Evolutionary conservation across 495 filamentous ascomycete species (phyloP).

Genomic region (Hypoxylon perforatum): DNA sequence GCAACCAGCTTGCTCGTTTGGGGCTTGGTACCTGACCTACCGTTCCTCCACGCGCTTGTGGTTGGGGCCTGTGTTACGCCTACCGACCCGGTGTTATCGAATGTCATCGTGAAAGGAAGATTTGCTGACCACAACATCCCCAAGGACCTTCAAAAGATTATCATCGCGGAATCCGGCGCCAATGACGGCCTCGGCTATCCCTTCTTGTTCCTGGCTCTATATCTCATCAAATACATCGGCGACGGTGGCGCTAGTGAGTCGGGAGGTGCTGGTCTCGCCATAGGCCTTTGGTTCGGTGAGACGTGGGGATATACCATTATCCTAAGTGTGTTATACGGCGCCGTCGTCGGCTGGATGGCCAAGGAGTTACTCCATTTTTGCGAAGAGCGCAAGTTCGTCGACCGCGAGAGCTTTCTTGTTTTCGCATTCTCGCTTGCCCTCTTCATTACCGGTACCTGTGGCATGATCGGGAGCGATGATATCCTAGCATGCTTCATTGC

Average conservation of each 20-base stretch:
- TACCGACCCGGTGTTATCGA: slow-evolving; percentile 90
- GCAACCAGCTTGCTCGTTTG: slow-evolving; percentile 80
- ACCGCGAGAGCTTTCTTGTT: slow-evolving; percentile 89
- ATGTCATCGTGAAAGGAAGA: slow-evolving; percentile 91
- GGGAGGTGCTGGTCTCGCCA: slow-evolving; percentile 73
- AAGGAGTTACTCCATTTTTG: slow-evolving; percentile 87
- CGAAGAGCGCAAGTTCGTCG: slow-evolving; percentile 83
- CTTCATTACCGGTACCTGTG: slow-evolving; percentile 87
- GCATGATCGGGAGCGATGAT: slow-evolving; percentile 91
- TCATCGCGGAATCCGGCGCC: slow-evolving; percentile 89
- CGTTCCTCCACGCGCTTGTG: slow-evolving; percentile 80
- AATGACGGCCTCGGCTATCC: slow-evolving; percentile 96
- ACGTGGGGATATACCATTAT: slow-evolving; percentile 88
- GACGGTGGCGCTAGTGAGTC: slow-evolving; percentile 56
- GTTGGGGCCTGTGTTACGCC: slow-evolving; percentile 89
- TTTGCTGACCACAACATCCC: slow-evolving; percentile 93
- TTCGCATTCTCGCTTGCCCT: slow-evolving; percentile 67
- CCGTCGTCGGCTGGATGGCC: slow-evolving; percentile 79
- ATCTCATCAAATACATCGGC: slow-evolving; percentile 79
- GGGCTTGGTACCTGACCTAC: slow-evolving; percentile 77
- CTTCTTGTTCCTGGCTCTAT: slow-evolving; percentile 86
- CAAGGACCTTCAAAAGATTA: slow-evolving; percentile 82
- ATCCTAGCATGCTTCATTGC: slow-evolving; percentile 94
- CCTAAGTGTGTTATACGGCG: slow-evolving; percentile 82
- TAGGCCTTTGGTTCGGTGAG: slow-evolving; percentile 86